These are phyloP conservation scores for Fusarium denticulatum DNA, from an alignment of 2,329 filamentous ascomycete genomes.

Conservation along the genomic window DNA sequence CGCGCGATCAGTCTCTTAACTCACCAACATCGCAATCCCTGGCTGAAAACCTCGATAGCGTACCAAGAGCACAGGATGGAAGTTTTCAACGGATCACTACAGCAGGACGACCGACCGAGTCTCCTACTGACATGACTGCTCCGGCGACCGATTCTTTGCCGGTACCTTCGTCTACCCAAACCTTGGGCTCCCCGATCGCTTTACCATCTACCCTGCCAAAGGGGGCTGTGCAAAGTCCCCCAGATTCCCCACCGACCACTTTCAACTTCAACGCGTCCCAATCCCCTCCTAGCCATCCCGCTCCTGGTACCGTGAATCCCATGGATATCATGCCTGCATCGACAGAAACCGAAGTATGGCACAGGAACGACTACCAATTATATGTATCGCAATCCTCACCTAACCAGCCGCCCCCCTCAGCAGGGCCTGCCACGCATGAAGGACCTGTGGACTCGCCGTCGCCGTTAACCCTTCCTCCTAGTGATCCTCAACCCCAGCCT, in stretches of 20 bases:
- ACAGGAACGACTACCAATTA: constrained; percentile 51
- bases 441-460: constrained; percentile 41
- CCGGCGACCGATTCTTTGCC: constrained; percentile 26
- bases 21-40: constrained; percentile 40
- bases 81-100: constrained; percentile 40
- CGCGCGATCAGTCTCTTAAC: constrained; percentile 44
- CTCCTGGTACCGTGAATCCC: constrained; percentile 61
- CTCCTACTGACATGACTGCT: constrained; percentile 45
- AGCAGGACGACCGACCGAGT: constrained; percentile 41
- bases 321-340: constrained; percentile 63
- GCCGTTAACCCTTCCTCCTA: constrained; percentile 38
- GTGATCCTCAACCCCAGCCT: constrained; percentile 29
- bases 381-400: constrained; percentile 44
- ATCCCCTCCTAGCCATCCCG: constrained; percentile 48
- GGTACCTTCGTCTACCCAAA: constrained; percentile 19
- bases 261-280: constrained; percentile 41
- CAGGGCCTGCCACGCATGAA: constrained; percentile 19
- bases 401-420: constrained; percentile 21
- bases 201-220: constrained; percentile 27
- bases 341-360: constrained; percentile 51
- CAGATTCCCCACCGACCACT: constrained; percentile 40
- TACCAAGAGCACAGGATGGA: constrained; percentile 20
- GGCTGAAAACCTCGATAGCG: constrained; percentile 25
- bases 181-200: constrained; percentile 38
- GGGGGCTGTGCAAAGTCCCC: constrained; percentile 38